Conservation (phyloP, 805 yeast genomes). For the Cyberlindnera xylosilytica region DNA sequence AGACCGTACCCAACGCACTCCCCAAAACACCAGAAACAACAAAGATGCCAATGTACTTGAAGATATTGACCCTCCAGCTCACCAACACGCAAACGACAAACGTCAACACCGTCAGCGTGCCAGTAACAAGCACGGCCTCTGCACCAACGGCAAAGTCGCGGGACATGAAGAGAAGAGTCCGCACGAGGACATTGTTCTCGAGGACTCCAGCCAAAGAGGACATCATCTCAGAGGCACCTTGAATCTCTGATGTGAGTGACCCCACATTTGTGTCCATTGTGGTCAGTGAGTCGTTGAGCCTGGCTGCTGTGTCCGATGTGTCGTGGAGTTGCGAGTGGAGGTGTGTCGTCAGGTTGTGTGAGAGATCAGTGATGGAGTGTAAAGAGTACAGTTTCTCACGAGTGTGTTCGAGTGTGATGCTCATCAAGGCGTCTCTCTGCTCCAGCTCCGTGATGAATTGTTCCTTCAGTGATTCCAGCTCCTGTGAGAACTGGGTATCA, state of each 20-base stretch:
- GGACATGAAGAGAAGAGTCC: slow-evolving; percentile 10
- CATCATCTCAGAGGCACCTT: slow-evolving; percentile 10
- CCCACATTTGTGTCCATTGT: slow-evolving; percentile 10
- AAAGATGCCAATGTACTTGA: slow-evolving; percentile 17
- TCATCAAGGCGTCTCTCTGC: slow-evolving; percentile 11
- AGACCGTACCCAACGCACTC: slow-evolving; percentile 4
- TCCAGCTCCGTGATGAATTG: slow-evolving; percentile 18
- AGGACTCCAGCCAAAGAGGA: slow-evolving; percentile 8
- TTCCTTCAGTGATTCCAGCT: slow-evolving; percentile 10
- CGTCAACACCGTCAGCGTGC: slow-evolving; percentile 2
- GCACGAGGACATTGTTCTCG: slow-evolving; percentile 14
- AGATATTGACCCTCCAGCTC: slow-evolving; percentile 13
- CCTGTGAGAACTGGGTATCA: slow-evolving; percentile 7
- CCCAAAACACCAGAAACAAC: slow-evolving; percentile 9
- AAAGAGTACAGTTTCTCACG: background rate
- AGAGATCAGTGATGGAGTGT: background rate
- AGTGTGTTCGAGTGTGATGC: slow-evolving; percentile 4
- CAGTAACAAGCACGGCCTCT: slow-evolving; percentile 7
- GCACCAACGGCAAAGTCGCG: slow-evolving; percentile 2
- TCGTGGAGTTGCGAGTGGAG: slow-evolving; percentile 5
- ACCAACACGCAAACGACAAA: slow-evolving; percentile 8
- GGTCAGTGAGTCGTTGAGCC: slow-evolving; percentile 8
- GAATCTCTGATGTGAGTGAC: slow-evolving; percentile 5
- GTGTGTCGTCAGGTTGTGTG: slow-evolving; percentile 1
- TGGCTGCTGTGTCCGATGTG: slow-evolving; percentile 1